phyloP scores from a whole-genome alignment of 441 rosid genomes.

The Omphalea diandra region DNA sequence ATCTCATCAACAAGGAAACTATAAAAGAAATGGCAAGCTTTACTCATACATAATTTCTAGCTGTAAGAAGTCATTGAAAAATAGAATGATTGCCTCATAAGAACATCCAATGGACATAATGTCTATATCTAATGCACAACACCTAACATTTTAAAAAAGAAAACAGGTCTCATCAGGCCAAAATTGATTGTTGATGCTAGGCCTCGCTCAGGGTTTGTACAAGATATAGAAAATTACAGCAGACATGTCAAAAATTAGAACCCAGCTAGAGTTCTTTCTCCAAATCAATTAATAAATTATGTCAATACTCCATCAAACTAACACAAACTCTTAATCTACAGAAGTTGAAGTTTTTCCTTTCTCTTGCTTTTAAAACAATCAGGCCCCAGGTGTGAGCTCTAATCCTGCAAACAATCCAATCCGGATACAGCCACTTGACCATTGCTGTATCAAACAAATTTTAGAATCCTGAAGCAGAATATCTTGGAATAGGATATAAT shows the following conservation, averaged over 20 bases:
- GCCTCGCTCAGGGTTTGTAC: not conserved
- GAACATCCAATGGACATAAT: not conserved
- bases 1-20: not conserved
- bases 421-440: no score
- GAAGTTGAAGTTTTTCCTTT: not conserved
- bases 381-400: no score
- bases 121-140: not conserved
- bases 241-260: not conserved
- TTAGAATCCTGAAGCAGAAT: not conserved
- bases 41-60: not conserved
- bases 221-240: not conserved
- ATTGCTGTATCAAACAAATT: not conserved
- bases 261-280: not conserved
- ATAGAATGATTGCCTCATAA: not conserved
- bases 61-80: not conserved
- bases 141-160: not conserved
- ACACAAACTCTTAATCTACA: not conserved
- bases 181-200: not conserved
- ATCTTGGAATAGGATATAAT: not conserved
- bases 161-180: not conserved
- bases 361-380: not conserved
- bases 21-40: not conserved
- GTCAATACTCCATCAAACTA: not conserved
- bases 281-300: not conserved
- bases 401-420: no score